Evolutionary conservation across 805 yeast genomes (phyloP).

Genomic region (Wickerhamomyces canadensis): DNA sequence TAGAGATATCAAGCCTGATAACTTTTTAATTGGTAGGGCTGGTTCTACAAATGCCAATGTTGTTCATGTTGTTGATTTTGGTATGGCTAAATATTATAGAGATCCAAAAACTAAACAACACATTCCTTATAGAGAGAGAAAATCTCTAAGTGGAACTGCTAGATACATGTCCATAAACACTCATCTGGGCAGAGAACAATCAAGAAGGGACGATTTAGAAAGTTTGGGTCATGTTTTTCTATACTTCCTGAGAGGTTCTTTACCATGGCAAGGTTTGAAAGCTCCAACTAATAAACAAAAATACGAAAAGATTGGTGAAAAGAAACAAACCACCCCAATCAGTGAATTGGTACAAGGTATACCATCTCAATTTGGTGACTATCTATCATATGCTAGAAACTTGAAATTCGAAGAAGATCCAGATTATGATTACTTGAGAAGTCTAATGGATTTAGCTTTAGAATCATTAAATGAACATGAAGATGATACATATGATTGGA

Average conservation of each 20-base stretch:
- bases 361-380: slow-evolving; percentile 71
- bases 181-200: slow-evolving; percentile 81
- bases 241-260: slow-evolving; percentile 69
- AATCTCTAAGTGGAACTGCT: slow-evolving; percentile 79
- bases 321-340: slow-evolving; percentile 65
- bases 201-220: slow-evolving; percentile 78
- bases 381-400: slow-evolving; percentile 60
- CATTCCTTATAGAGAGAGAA: slow-evolving; percentile 76
- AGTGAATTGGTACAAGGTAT: slow-evolving; percentile 54
- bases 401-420: slow-evolving; percentile 78
- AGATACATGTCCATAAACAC: slow-evolving; percentile 85
- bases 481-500: slow-evolving; percentile 77
- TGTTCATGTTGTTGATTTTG: slow-evolving; percentile 74
- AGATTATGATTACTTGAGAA: slow-evolving; percentile 61
- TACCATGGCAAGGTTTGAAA: slow-evolving; percentile 89
- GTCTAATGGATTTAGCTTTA: slow-evolving; percentile 54
- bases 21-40: slow-evolving; percentile 65
- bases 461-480: slow-evolving; percentile 51
- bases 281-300: slow-evolving; percentile 82
- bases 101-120: slow-evolving; percentile 77
- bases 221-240: slow-evolving; percentile 78
- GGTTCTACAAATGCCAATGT: slow-evolving; percentile 56
- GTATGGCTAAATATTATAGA: slow-evolving; percentile 82
- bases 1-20: slow-evolving; percentile 81
- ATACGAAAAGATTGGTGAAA: slow-evolving; percentile 80